These are phyloP conservation scores for Rhododendron kiyosumense DNA, from an alignment of 148 eudicot species.

Conservation along the genomic window DNA sequence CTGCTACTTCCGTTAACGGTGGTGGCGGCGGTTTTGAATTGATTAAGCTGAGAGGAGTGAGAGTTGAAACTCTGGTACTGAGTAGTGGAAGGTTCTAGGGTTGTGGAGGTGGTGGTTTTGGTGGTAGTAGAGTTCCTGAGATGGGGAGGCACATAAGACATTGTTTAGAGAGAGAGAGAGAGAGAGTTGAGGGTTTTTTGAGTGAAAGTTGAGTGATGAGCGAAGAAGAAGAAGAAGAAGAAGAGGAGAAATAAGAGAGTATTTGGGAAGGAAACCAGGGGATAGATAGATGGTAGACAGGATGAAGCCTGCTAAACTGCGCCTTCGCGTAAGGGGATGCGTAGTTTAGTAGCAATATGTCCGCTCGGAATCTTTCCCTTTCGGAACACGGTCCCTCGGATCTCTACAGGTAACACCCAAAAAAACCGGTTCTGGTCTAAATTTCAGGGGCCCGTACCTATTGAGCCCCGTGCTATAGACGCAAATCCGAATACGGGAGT, in stretches of 20 bases:
- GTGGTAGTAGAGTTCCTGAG: conserved; percentile 29
- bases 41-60: neutral
- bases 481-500: no score
- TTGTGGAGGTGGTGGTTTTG: conserved; percentile 11
- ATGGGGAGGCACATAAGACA: conserved; percentile 52
- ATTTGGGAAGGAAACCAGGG: neutral
- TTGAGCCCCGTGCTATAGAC: no score
- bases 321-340: neutral
- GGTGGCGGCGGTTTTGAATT: neutral
- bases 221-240: neutral
- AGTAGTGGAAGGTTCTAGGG: conserved; percentile 16
- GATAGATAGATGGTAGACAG: neutral
- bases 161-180: conserved; percentile 5
- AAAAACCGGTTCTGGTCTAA: no score
- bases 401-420: no score
- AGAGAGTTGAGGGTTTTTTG: neutral
- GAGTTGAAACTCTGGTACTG: conserved; percentile 13
- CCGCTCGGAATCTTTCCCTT: no score
- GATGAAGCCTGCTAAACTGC: neutral
- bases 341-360: neutral
- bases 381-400: no score
- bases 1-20: neutral
- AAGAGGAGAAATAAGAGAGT: no score
- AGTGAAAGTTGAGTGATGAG: neutral
- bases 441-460: no score